Base-by-base conservation (phyloP, 306 rosid genomes). In the Vigna trinervia region DNA sequence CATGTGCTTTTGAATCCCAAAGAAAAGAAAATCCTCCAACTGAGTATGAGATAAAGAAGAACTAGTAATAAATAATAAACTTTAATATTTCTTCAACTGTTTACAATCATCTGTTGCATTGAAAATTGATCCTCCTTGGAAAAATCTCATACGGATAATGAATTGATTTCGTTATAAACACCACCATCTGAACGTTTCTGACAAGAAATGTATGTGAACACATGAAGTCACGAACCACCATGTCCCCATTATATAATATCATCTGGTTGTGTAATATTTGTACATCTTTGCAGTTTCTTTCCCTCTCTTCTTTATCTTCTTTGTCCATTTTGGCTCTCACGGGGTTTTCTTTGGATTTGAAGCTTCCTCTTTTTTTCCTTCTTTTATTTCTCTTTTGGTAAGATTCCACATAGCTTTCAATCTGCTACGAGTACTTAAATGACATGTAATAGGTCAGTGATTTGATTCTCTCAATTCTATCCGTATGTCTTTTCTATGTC, bases 401-500 rank as follows among this genome's bases (percentile, higher is more conserved):
- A 84, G 83, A 85, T 85, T 78, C 80, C 79, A 67, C 74, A 36
- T 62, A 38, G 69, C 81, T 81, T 73, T 87, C 80, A 78, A 48
- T 75, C 80, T 81, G 61, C 82, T 71, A 36, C 52, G 15, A 68
- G 71, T 83, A 74, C 73, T 62, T 64, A 73, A 77, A 65, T 58
- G 75, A 81, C 78, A 75, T 68, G 62, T 22, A 53, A 71, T 62
- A 71, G 71, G 74, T 58, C 84, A 70, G 65, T 61, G 61, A 1
- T 78, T 82, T 71, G 81, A 84, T 76, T 81, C 82, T 32, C 73
- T 54, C 89, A 23, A 58, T 59, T 77, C 32, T 80, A 80, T 74
- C 78, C 59, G 5, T 5, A 51, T 72, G 56, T 68, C 58, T 41
- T 70, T 52, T 68, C 52, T 69, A 10, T 60, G 78, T 73, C 71